Percentiles rank a stretch among this genome's conserved stretches.
Conservation (phyloP, 2,329 filamentous ascomycete genomes). For the Seiridium cupressi region DNA sequence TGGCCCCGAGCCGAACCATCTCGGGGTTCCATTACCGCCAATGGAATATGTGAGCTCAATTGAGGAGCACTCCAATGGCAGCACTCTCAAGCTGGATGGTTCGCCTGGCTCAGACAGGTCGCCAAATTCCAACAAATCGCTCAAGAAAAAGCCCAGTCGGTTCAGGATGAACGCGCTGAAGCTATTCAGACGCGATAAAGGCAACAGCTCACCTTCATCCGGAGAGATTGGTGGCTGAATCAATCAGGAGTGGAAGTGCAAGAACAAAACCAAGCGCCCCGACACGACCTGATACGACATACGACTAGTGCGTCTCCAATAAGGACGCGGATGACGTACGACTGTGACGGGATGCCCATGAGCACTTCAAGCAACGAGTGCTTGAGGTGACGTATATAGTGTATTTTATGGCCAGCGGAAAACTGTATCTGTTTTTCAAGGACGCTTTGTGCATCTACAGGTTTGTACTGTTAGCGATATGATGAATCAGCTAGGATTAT, state of each 20-base stretch:
- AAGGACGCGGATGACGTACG: background rate
- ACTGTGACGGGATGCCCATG: background rate
- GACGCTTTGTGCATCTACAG: background rate
- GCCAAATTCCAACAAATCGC: conserved; percentile 29
- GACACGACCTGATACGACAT: background rate
- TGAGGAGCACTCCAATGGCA: conserved; percentile 37
- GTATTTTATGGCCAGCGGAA: conserved; percentile 2
- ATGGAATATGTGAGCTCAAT: conserved; percentile 29
- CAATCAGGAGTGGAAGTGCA: background rate
- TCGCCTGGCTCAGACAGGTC: conserved; percentile 1
- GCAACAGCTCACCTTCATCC: conserved; percentile 30
- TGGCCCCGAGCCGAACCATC: conserved; percentile 31
- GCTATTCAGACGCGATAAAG: conserved; percentile 55
- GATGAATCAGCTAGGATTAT: background rate
- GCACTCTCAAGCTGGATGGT: conserved; percentile 43
- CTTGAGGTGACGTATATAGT: background rate
- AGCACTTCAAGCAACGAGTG: background rate
- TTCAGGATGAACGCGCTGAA: conserved; percentile 62
- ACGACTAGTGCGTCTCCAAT: background rate
- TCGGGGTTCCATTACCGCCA: conserved; percentile 20
- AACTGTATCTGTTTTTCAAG: background rate
- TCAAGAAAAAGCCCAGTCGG: conserved; percentile 62
- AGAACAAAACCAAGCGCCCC: background rate
- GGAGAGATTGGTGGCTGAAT: conserved; percentile 9
- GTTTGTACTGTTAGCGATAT: conserved; percentile 4